A percentile compares a stretch with the other conserved stretches of the same genome.
Evolutionary conservation across 208 protist species (phyloP).

Genomic region (Leptomonas seymouri): DNA sequence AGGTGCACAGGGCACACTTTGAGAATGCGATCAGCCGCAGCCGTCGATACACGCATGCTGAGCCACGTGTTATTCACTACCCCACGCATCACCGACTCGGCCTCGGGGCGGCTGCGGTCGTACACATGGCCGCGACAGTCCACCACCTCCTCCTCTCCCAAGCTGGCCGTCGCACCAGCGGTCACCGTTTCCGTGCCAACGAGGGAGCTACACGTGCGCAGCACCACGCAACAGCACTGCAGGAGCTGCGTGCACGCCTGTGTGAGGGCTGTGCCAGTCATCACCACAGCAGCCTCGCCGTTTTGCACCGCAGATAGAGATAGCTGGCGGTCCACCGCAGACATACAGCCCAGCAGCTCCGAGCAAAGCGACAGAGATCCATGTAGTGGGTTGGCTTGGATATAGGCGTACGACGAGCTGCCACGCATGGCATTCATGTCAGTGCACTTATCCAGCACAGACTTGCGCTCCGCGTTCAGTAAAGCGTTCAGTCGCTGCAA

Average conservation of each 20-base stretch:
- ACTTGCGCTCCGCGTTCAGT: conserved; percentile 21
- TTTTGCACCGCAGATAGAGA: not conserved
- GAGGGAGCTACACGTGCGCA: conserved; percentile 45
- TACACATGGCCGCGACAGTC: conserved; percentile 91
- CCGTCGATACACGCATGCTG: conserved; percentile 67
- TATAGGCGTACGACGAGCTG: conserved; percentile 47
- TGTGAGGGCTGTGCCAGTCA: conserved; percentile 4
- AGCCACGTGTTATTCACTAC: conserved; percentile 94
- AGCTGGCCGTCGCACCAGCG: conserved; percentile 1
- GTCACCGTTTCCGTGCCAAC: conserved; percentile 40
- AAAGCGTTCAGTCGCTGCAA: conserved; percentile 23
- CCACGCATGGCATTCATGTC: conserved; percentile 34
- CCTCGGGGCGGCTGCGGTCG: conserved; percentile 44
- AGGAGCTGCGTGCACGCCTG: conserved; percentile 46
- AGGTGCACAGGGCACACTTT: conserved; percentile 37
- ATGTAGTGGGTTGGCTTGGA: conserved; percentile 69
- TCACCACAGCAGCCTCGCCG: not conserved
- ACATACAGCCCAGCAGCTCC: conserved; percentile 40
- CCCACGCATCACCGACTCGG: conserved; percentile 64
- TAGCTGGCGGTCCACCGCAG: conserved; percentile 6
- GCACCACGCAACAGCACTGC: conserved; percentile 47
- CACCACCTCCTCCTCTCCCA: conserved; percentile 44
- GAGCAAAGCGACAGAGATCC: conserved; percentile 70
- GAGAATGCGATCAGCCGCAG: conserved; percentile 47
- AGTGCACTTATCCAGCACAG: conserved; percentile 33